These are phyloP conservation scores for Zarea fungicola DNA, from an alignment of 2,329 filamentous ascomycete genomes.

Conservation along the genomic window DNA sequence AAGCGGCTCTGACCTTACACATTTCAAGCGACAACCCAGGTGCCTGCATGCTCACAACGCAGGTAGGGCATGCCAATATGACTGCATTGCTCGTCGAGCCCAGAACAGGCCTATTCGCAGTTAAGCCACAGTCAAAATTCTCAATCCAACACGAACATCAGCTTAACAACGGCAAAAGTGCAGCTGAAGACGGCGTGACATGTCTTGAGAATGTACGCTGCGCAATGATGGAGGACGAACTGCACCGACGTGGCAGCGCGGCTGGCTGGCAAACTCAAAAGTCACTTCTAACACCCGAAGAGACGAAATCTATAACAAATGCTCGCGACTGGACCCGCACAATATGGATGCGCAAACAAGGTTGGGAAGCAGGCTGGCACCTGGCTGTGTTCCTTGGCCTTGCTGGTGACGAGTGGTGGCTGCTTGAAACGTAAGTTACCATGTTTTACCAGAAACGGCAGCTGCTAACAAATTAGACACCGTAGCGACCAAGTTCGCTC, in stretches of 20 bases:
- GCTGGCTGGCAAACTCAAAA: slow-evolving; percentile 58
- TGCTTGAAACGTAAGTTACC: slow-evolving; percentile 55
- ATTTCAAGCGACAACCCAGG: slow-evolving; percentile 58
- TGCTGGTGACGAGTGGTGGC: slow-evolving; percentile 73
- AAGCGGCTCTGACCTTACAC: slow-evolving; percentile 53
- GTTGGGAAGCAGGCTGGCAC: slow-evolving; percentile 71
- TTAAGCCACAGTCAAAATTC: slow-evolving; percentile 59
- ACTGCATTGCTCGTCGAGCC: slow-evolving; percentile 66
- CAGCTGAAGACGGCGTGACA: slow-evolving; percentile 50
- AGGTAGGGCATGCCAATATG: slow-evolving; percentile 58
- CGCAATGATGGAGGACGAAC: slow-evolving; percentile 54
- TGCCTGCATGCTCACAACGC: slow-evolving; percentile 62
- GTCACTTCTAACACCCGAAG: slow-evolving; percentile 45
- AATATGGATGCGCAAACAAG: slow-evolving; percentile 63
- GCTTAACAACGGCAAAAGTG: slow-evolving; percentile 56
- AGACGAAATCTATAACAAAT: slow-evolving; percentile 56
- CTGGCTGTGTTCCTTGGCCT: slow-evolving; percentile 66
- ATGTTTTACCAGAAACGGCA: neutral
- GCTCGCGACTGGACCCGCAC: slow-evolving; percentile 58
- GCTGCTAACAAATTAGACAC: slow-evolving; percentile 24
- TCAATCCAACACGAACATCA: slow-evolving; percentile 55
- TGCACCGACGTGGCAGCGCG: slow-evolving; percentile 54
- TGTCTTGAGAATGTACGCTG: slow-evolving; percentile 59
- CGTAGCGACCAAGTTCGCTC: slow-evolving; percentile 21
- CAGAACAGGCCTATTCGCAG: slow-evolving; percentile 68